A percentile compares a stretch with the other conserved stretches of the same genome.
phyloP scores from a whole-genome alignment of 148 eudicot species.

The Vaccinium darrowii region DNA sequence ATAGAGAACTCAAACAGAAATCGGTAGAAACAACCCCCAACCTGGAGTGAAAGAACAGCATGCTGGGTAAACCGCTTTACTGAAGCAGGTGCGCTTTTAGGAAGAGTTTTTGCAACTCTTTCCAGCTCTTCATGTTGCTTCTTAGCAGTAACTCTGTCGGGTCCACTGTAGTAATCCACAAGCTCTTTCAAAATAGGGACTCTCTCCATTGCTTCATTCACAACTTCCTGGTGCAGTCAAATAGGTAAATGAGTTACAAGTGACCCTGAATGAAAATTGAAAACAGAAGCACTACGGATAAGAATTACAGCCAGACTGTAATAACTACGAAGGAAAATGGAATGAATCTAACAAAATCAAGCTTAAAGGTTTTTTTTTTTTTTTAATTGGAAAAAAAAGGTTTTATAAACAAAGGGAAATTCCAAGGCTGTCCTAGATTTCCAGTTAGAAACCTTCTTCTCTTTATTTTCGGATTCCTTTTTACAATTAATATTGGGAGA shows the following conservation, averaged over 20 bases:
- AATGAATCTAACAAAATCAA: neutral
- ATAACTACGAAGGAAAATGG: neutral
- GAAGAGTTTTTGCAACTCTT: slow-evolving; percentile 85
- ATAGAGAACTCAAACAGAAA: neutral
- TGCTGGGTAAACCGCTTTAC: slow-evolving; percentile 72
- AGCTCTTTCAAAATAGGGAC: slow-evolving; percentile 80
- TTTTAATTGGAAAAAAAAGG: no score
- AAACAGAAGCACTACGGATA: neutral
- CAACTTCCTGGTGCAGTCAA: slow-evolving; percentile 41
- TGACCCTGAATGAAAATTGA: neutral
- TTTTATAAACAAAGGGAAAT: no score
- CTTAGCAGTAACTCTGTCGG: slow-evolving; percentile 79
- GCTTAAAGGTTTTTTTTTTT: neutral
- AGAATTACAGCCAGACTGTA: neutral
- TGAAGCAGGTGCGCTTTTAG: slow-evolving; percentile 60
- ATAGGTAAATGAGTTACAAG: slow-evolving; percentile 3
- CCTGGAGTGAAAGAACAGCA: slow-evolving; percentile 92
- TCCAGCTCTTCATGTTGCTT: slow-evolving; percentile 73
- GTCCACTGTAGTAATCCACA: slow-evolving; percentile 80
- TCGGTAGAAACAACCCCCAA: slow-evolving; percentile 24
- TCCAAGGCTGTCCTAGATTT: no score
- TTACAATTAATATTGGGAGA: neutral
- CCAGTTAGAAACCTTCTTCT: neutral
- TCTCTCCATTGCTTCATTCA: slow-evolving; percentile 68
- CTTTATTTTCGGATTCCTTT: neutral